phyloP scores from a whole-genome alignment of 192 early-diverging fungal genomes.

The Bifiguratus adelaidae region DNA sequence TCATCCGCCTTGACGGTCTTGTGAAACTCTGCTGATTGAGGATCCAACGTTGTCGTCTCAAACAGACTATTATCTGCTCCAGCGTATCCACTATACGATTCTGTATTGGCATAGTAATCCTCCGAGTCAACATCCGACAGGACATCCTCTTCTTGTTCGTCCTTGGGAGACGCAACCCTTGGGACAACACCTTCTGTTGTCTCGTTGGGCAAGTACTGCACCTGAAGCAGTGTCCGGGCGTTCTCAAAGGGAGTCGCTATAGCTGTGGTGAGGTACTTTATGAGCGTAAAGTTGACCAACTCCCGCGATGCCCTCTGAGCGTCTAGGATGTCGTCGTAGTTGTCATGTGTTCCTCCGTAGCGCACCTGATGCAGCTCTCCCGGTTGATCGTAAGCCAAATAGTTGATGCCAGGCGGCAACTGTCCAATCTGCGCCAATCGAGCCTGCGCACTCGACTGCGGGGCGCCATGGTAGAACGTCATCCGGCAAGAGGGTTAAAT shows the following conservation, averaged over 20 bases:
- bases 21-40: slow-evolving; percentile 29
- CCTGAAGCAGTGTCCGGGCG: slow-evolving; percentile 61
- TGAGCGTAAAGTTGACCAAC: slow-evolving; percentile 47
- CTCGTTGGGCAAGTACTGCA: slow-evolving; percentile 58
- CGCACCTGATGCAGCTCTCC: too few species aligned
- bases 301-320: slow-evolving; percentile 38
- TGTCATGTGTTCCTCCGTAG: too few species aligned
- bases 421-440: too few species aligned
- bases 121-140: slow-evolving; percentile 11
- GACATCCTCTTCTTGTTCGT: slow-evolving; percentile 8
- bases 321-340: slow-evolving; percentile 24
- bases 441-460: too few species aligned
- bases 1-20: slow-evolving; percentile 29
- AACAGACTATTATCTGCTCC: too few species aligned
- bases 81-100: slow-evolving; percentile 8
- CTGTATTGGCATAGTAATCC: slow-evolving; percentile 13
- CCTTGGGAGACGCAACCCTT: neutral
- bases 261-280: slow-evolving; percentile 50
- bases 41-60: too few species aligned
- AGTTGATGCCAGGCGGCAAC: too few species aligned
- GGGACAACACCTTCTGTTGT: too few species aligned
- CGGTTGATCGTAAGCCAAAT: too few species aligned
- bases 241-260: slow-evolving; percentile 52
- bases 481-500: too few species aligned
- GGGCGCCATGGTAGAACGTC: too few species aligned